These are phyloP conservation scores for Cytospora mali DNA, from an alignment of 2,329 filamentous ascomycete species.

Conservation along the genomic window DNA sequence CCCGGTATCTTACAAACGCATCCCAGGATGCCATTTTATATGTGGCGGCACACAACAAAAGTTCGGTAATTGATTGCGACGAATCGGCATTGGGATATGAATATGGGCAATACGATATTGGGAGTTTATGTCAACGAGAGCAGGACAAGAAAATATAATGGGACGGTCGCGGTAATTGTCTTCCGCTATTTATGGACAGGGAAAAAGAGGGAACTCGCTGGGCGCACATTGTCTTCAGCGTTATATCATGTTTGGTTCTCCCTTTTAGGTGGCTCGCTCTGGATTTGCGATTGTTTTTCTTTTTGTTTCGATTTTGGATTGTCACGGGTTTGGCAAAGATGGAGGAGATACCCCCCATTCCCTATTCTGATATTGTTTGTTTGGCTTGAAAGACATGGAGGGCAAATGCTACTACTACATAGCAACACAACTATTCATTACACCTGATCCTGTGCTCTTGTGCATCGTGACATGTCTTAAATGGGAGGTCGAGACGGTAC, in stretches of 20 bases:
- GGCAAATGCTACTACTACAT: conserved; percentile 1
- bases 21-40: conserved; percentile 6
- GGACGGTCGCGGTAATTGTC: conserved; percentile 16
- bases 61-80: conserved; percentile 1
- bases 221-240: conserved; percentile 19
- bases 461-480: not conserved
- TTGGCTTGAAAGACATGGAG: conserved; percentile 1
- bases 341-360: conserved; percentile 22
- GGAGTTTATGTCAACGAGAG: not conserved
- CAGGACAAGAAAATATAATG: conserved; percentile 19
- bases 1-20: not conserved
- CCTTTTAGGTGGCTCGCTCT: not conserved
- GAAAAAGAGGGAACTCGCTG: conserved; percentile 5
- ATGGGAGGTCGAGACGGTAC: not conserved
- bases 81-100: conserved; percentile 6
- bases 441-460: not conserved
- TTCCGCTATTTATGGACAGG: not conserved
- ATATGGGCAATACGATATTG: conserved; percentile 15
- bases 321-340: conserved; percentile 16
- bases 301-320: not conserved
- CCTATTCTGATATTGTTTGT: conserved; percentile 14
- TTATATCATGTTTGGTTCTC: not conserved
- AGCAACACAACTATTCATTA: not conserved
- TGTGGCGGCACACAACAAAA: conserved; percentile 13
- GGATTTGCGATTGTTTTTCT: not conserved